Base-by-base conservation (phyloP, 2,329 filamentous ascomycete species). In the Fusarium clavum region DNA sequence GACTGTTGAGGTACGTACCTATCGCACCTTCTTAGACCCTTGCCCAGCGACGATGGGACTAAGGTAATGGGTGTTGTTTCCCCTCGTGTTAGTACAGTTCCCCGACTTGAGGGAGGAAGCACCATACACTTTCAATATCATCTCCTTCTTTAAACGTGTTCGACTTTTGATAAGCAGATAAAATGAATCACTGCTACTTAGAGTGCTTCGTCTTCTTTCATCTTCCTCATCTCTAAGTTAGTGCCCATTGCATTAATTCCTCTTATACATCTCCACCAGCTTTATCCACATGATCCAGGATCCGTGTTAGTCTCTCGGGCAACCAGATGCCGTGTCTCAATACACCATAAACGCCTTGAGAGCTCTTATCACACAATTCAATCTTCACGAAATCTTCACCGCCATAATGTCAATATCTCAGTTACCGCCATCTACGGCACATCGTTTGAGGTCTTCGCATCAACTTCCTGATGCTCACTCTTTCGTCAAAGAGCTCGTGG, bases 401-500 rank as follows among this genome's bases (percentile, higher is more conserved):
- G 53, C 45, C 46, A 67, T 38, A 56, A 88, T 87, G 85, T 70
- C 83, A 43, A 88, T 91, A 60, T 75, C 77, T 58, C 76, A 81
- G 24, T 81, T 91, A 10, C 80, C 87, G 3, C 73, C 81, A 40
- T 78, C 82, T 5, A 84, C 86, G 16, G 81, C 85, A 24, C 84
- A 85, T 48, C 84, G 87, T 13, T 82, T 94, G 9, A 86, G 88
- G 38, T 88, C 91, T 10, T 83, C 87, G 5, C 83, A 90, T 70
- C 83, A 85, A 47, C 84, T 94, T 52, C 83, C 85, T 8, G 87
- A 87, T 10, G 85, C 92, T 0, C 80, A 83, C 14, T 85, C 87
- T 13, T 80, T 93, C 4, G 86, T 94, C 72, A 94, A 94, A 76
- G 92, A 94, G 78, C 87, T 94, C 6, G 79, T 94, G 32, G 92